Percentiles rank a stretch among this genome's conserved stretches.
These are phyloP conservation scores for Eucalyptus regnans DNA, from an alignment of 345 rosid genomes.

Conservation along the genomic window DNA sequence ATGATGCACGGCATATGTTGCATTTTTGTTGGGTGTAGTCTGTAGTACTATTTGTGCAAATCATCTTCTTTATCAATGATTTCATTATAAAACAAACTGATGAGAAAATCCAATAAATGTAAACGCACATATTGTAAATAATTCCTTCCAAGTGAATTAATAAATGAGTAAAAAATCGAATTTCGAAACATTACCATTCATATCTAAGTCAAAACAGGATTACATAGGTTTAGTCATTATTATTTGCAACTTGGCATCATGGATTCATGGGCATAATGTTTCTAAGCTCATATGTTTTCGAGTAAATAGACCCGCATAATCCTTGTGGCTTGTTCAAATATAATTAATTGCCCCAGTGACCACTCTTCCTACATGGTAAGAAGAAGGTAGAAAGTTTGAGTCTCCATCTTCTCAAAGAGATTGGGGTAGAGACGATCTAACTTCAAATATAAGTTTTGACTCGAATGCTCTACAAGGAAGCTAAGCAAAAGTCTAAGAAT, in stretches of 20 bases:
- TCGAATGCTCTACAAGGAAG: rapidly evolving
- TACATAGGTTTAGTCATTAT: not conserved
- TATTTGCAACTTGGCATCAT: not conserved
- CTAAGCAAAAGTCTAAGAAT: no score
- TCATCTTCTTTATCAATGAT: not conserved
- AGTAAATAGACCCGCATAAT: not conserved
- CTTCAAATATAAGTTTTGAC: no score
- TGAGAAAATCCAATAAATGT: not conserved
- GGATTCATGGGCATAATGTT: not conserved
- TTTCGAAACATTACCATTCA: not conserved
- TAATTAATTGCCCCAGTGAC: not conserved
- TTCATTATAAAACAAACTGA: not conserved
- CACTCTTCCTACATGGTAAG: no score
- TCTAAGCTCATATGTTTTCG: not conserved
- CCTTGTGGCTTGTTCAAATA: not conserved
- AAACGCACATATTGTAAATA: not conserved
- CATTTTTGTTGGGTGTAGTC: not conserved
- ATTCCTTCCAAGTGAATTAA: not conserved
- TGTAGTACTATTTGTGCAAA: not conserved
- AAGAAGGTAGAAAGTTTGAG: rapidly evolving
- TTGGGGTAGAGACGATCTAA: rapidly evolving
- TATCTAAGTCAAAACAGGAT: not conserved
- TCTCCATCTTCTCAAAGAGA: rapidly evolving
- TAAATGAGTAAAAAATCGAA: not conserved
- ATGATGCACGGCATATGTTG: not conserved